These are phyloP conservation scores for Penstemon eatonii DNA, from an alignment of 257 asterid species.

Conservation along the genomic window DNA sequence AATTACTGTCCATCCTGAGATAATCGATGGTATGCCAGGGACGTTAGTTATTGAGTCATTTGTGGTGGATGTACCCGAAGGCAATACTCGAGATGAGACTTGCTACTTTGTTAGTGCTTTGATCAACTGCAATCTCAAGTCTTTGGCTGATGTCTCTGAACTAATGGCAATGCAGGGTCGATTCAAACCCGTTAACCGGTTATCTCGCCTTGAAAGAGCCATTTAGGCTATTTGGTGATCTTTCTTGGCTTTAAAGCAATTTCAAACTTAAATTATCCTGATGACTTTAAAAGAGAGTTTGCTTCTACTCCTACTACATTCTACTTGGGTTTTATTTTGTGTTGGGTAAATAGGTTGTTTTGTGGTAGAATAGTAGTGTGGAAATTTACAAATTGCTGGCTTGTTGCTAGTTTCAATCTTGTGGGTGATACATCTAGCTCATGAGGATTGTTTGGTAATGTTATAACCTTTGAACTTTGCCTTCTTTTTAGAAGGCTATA, in stretches of 20 bases:
- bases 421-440: constrained; percentile 10
- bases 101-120: constrained; percentile 81
- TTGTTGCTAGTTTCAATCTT: constrained; percentile 4
- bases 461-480: not conserved
- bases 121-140: constrained; percentile 80
- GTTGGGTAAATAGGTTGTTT: not conserved
- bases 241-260: not conserved
- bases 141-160: constrained; percentile 74
- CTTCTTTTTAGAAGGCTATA: not conserved
- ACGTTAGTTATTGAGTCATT: constrained; percentile 75
- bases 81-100: constrained; percentile 79
- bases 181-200: constrained; percentile 4
- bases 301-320: not conserved
- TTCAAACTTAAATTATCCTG: not conserved
- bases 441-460: constrained; percentile 15
- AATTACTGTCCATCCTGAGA: constrained; percentile 70
- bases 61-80: constrained; percentile 82
- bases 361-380: not conserved
- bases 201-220: not conserved
- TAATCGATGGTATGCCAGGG: constrained; percentile 51
- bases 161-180: constrained; percentile 62
- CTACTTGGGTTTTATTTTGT: not conserved
- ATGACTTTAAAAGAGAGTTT: not conserved
- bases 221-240: not conserved
- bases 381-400: not conserved